phyloP scores from a whole-genome alignment of 371 early-diverging fungal genomes.

The Rhizopus stolonifer region DNA sequence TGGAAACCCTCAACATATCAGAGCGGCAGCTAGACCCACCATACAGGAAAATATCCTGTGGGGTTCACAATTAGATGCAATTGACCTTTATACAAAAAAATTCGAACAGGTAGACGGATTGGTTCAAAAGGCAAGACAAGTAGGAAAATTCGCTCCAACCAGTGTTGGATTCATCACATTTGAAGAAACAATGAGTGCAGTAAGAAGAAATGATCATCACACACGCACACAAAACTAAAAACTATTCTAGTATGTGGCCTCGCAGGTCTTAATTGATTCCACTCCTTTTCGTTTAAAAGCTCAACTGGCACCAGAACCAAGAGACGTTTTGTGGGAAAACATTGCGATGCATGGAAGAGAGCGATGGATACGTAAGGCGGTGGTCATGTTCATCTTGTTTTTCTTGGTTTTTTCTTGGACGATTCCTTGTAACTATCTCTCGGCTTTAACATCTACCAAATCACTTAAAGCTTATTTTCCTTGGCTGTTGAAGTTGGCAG shows the following conservation, averaged over 20 bases:
- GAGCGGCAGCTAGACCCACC: conserved; percentile 21
- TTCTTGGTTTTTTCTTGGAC: conserved; percentile 57
- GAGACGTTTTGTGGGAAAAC: conserved; percentile 77
- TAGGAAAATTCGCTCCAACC: conserved; percentile 58
- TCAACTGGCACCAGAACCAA: conserved; percentile 72
- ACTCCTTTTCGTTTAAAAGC: conserved; percentile 72
- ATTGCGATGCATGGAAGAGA: conserved; percentile 59
- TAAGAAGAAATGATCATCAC: conserved; percentile 19
- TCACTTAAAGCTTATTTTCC: conserved; percentile 49
- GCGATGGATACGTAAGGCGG: conserved; percentile 44
- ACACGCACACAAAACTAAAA: not conserved
- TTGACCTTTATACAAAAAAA: conserved; percentile 62
- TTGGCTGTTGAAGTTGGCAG: conserved; percentile 45
- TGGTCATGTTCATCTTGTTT: conserved; percentile 42
- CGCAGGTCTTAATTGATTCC: conserved; percentile 60
- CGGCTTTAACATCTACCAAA: conserved; percentile 53
- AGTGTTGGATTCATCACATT: conserved; percentile 82
- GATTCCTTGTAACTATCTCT: conserved; percentile 54
- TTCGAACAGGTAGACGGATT: conserved; percentile 63
- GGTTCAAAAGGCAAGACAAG: conserved; percentile 56
- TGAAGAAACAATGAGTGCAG: conserved; percentile 67
- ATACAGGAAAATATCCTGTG: conserved; percentile 28
- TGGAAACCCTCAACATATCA: conserved; percentile 41
- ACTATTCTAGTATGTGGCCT: conserved; percentile 47
- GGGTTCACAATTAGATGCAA: conserved; percentile 67